Base-by-base conservation (phyloP, 2,329 filamentous ascomycete species). In the Alternaria dauci region DNA sequence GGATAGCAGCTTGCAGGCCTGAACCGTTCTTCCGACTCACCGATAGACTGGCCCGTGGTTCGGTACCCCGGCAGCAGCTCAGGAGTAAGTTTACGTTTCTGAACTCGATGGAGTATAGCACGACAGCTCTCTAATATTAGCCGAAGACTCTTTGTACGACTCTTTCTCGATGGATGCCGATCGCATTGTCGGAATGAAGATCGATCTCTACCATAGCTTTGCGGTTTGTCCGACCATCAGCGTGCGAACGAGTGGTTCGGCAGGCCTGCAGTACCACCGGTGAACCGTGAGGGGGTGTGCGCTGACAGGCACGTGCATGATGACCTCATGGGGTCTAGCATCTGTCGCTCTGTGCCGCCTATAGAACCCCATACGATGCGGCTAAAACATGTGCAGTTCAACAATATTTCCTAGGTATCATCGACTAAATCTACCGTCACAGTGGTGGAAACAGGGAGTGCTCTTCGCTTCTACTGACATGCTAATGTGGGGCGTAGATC, bases 371-470 rank as follows among this genome's bases (percentile, higher is more conserved):
- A 53, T 54, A 26, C 36, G 46, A 48, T 61, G 58, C 65, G 61
- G 63, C 59, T 66, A 66, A 65, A 68, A 46, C 38, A 52, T 30
- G 50, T 54, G 58, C 63, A 68, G 63, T 61, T 68, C 59, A 66
- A 62, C 55, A 65, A 62, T 50, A 52, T 39, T 55, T 23, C 51
- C 18, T 43, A 4, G 20, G 20, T 23, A 23, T 36, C 36, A 59
- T 54, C 48, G 34, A 51, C 20, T 34, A 38, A 43, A 42, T 30
- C 18, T 38, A 41, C 44, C 23, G 23, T 53, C 26, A 20, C 36
- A 34, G 32, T 41, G 28, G 39, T 32, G 39, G n/a, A 26, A 34
- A 46, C 34, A 6, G 30, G 39, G 57, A 52, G 39, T 34, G 50
- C 16, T 36, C 38, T 12, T 36, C 30, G 46, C 46, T 48, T 48